Percentiles rank a stretch among this genome's conserved stretches.
These are phyloP conservation scores for Capsella bursapastoris DNA, from an alignment of 345 rosid genomes.

Conservation along the genomic window DNA sequence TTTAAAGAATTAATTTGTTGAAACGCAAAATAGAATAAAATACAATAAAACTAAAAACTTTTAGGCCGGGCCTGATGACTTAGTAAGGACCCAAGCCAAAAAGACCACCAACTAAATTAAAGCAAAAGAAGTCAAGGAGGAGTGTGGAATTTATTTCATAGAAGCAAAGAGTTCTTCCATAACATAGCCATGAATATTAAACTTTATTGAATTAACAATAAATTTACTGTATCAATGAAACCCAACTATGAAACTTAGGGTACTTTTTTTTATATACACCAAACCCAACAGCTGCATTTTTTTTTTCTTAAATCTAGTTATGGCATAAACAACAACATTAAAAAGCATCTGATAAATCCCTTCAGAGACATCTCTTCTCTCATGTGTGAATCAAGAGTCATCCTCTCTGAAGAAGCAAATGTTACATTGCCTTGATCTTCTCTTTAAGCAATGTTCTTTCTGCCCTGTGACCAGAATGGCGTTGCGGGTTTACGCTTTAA, in stretches of 20 bases:
- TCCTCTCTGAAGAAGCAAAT: constrained; percentile 28
- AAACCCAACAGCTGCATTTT: constrained; percentile 30
- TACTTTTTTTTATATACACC: constrained; percentile 31
- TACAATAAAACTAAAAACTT: too few species aligned
- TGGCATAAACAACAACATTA: constrained; percentile 40
- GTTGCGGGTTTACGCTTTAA: constrained; percentile 73
- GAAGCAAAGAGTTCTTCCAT: constrained; percentile 9
- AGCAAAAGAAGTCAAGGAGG: not conserved
- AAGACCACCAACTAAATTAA: too few species aligned
- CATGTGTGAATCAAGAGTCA: constrained; percentile 26
- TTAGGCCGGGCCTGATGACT: too few species aligned
- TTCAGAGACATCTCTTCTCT: constrained; percentile 22
- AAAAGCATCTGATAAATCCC: constrained; percentile 31
- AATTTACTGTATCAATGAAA: constrained; percentile 30
- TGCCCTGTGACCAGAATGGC: constrained; percentile 66
- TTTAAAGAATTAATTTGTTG: too few species aligned
- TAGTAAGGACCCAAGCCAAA: too few species aligned
- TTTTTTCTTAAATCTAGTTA: constrained; percentile 16
- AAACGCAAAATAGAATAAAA: too few species aligned
- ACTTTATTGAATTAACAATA: constrained; percentile 22
- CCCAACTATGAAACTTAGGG: constrained; percentile 27
- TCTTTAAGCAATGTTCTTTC: constrained; percentile 53
- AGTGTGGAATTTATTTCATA: constrained; percentile 27
- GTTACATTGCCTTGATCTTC: constrained; percentile 13
- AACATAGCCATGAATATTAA: constrained; percentile 23